Evolutionary conservation across 371 early-diverging fungal species (phyloP).

Genomic region (Nematocida homosporus): DNA sequence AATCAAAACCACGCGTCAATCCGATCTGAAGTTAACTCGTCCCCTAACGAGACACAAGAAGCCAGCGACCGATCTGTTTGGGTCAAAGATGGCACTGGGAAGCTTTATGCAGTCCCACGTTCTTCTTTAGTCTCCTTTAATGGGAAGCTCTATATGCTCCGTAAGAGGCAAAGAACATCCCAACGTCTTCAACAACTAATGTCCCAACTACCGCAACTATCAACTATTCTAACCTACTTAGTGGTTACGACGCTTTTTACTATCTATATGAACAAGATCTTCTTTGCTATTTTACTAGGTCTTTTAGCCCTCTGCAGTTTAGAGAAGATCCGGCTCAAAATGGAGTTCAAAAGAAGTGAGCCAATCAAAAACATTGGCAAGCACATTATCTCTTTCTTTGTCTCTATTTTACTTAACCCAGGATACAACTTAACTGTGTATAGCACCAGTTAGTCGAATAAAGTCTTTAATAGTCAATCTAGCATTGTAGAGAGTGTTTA

Average conservation of each 20-base stretch:
- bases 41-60: too few relatives aligned
- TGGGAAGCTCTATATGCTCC: slow-evolving; percentile 16
- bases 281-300: not conserved
- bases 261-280: slow-evolving; percentile 40
- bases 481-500: too few relatives aligned
- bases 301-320: not conserved
- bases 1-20: too few relatives aligned
- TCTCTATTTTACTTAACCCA: slow-evolving; percentile 23
- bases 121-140: not conserved
- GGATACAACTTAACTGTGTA: slow-evolving; percentile 31
- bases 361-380: slow-evolving; percentile 22
- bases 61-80: too few relatives aligned
- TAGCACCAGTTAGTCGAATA: too few relatives aligned
- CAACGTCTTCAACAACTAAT: not conserved
- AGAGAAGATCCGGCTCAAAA: slow-evolving; percentile 15
- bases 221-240: slow-evolving; percentile 23
- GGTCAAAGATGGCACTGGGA: slow-evolving; percentile 6
- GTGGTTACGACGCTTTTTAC: not conserved
- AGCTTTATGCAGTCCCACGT: not conserved
- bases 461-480: too few relatives aligned
- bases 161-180: not conserved
- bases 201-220: not conserved
- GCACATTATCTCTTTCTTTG: slow-evolving; percentile 34
- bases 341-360: slow-evolving; percentile 22
- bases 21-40: too few relatives aligned